Evolutionary conservation across 1,284 basidiomycete genomes (phyloP).

Genomic region (Melampsora larici-populina): DNA sequence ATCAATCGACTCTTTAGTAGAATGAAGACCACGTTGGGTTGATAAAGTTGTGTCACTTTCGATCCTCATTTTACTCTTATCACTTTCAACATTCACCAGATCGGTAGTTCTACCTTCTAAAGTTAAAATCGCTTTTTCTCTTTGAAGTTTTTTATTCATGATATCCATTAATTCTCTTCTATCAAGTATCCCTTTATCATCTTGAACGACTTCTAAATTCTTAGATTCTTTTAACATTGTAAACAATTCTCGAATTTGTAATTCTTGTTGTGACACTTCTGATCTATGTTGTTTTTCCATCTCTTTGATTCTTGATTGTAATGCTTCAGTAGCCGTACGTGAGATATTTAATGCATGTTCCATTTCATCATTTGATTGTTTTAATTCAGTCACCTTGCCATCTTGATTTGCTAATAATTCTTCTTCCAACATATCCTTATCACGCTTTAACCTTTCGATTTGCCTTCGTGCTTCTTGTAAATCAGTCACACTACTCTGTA

Average conservation of each 20-base stretch:
- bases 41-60: background rate
- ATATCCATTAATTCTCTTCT: conserved; percentile 69
- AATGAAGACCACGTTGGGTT: conserved; percentile 2
- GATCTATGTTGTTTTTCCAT: conserved; percentile 82
- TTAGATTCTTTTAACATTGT: conserved; percentile 82
- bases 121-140: conserved; percentile 53
- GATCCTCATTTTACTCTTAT: background rate
- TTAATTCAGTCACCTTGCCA: conserved; percentile 59
- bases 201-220: conserved; percentile 69
- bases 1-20: conserved; percentile 24
- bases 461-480: conserved; percentile 66
- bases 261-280: conserved; percentile 78
- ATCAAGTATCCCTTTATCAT: conserved; percentile 68
- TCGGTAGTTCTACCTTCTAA: conserved; percentile 52
- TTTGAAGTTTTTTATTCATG: conserved; percentile 53
- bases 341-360: conserved; percentile 77
- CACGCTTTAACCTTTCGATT: conserved; percentile 65
- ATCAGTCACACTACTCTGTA: conserved; percentile 75
- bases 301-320: conserved; percentile 64
- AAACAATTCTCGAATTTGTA: conserved; percentile 89
- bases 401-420: conserved; percentile 35
- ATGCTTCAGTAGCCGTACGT: conserved; percentile 66
- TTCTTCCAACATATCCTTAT: conserved; percentile 64
- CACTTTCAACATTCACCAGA: background rate
- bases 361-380: conserved; percentile 67